Evolutionary conservation across 306 rosid species (phyloP).

Genomic region (Canavalia ensiformis): DNA sequence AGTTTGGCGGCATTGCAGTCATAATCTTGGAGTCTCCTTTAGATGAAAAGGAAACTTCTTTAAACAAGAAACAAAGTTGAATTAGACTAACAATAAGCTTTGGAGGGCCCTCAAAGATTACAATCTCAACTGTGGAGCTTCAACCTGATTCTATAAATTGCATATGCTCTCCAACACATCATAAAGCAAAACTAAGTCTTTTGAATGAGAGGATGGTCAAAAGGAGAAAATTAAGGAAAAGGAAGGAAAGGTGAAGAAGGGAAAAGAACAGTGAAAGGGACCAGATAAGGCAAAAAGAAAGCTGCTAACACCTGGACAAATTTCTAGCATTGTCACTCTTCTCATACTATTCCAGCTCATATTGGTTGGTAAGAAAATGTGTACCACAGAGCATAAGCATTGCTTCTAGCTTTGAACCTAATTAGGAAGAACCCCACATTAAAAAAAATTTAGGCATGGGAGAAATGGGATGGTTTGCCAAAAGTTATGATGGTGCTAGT

Average conservation of each 20-base stretch:
- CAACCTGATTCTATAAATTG: constrained; percentile 22
- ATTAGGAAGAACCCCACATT: background rate
- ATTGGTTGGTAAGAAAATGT: too few species aligned
- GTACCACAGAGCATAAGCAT: too few species aligned
- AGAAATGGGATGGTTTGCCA: background rate
- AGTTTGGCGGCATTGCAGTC: background rate
- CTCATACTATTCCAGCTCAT: constrained; percentile 30
- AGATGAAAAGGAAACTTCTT: constrained; percentile 21
- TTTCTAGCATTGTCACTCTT: constrained; percentile 31
- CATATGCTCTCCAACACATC: constrained; percentile 10
- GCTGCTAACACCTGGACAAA: constrained; percentile 43
- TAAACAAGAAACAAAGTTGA: constrained; percentile 8
- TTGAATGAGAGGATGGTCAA: constrained; percentile 30
- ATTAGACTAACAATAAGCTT: constrained; percentile 35
- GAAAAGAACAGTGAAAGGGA: constrained; percentile 6
- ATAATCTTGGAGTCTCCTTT: constrained; percentile 32
- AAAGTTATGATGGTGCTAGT: background rate
- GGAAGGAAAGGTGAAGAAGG: constrained; percentile 6
- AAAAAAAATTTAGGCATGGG: background rate
- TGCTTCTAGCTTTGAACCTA: too few species aligned
- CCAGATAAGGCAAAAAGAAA: constrained; percentile 30
- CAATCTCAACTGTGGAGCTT: background rate
- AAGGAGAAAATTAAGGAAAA: background rate
- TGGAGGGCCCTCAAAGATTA: constrained; percentile 40
- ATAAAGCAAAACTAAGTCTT: constrained; percentile 17